A percentile compares a stretch with the other conserved stretches of the same genome.
phyloP scores from a whole-genome alignment of 2,329 filamentous ascomycete genomes.

The Aspergillus brunneoviolaceus region DNA sequence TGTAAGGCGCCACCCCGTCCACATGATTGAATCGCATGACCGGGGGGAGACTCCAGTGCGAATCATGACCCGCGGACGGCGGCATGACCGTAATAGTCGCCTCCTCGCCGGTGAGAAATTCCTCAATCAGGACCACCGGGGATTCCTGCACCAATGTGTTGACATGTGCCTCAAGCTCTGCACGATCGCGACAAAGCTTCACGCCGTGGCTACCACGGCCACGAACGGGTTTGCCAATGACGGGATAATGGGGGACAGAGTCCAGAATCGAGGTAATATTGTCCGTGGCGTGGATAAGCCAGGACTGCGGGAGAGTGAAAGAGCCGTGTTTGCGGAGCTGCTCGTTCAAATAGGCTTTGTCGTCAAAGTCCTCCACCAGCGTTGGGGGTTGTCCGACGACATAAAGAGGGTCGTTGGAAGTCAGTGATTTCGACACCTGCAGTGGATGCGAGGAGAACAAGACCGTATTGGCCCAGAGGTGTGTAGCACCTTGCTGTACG shows the following conservation, averaged over 20 bases:
- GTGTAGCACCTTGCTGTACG: constrained; percentile 43
- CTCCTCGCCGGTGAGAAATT: constrained; percentile 51
- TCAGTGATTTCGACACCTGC: constrained; percentile 41
- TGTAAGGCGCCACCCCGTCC: constrained; percentile 52
- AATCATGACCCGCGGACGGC: constrained; percentile 31
- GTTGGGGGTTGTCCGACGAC: constrained; percentile 50
- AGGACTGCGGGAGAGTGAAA: constrained; percentile 45
- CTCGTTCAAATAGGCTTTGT: constrained; percentile 52
- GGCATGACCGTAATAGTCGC: constrained; percentile 55
- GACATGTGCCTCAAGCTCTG: constrained; percentile 38
- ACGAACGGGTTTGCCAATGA: constrained; percentile 51
- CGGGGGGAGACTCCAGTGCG: constrained; percentile 48
- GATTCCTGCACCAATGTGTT: constrained; percentile 37
- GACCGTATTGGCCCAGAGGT: constrained; percentile 55
- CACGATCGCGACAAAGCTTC: constrained; percentile 42
- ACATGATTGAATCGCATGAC: constrained; percentile 51
- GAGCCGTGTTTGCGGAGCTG: constrained; percentile 37
- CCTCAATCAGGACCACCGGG: constrained; percentile 46
- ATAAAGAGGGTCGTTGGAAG: constrained; percentile 32
- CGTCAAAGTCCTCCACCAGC: constrained; percentile 51
- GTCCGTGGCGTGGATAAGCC: constrained; percentile 28
- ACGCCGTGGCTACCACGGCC: constrained; percentile 54
- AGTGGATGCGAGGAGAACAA: constrained; percentile 51
- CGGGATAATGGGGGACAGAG: constrained; percentile 34
- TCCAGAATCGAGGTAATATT: constrained; percentile 10